Base-by-base conservation (phyloP, 2,329 filamentous ascomycete species). In the Cordyceps javanica region DNA sequence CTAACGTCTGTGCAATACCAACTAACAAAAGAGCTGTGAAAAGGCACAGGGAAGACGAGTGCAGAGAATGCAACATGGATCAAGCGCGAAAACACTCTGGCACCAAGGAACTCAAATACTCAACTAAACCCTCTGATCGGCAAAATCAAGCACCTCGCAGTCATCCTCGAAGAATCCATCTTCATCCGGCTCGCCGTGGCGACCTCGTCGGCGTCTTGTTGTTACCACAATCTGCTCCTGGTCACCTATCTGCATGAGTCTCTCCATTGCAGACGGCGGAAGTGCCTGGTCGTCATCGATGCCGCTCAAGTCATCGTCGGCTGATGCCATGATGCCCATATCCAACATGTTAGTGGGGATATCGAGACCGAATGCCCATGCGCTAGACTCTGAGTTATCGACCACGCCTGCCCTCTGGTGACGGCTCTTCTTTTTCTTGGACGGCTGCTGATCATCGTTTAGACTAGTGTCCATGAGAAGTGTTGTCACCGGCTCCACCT, bases 141-240 rank as follows among this genome's bases (percentile, higher is more conserved):
- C 89, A 80, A 94, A 95, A 73, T 96, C 91, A 61, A 96, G 80
- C 58, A 96, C 89, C 70, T 96, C 91, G 64, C 90, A 94, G 68
- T 95, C 91, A 69, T 96, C 90, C 72, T 96, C 91, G 66, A 96
- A 96, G 71, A 96, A 95, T 2, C 88, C 88, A 57, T 87, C 85
- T 58, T 90, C 88, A 45, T 86, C 85, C 39, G 72, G 68, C 30
- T 76, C 75, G 16, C 73, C 70, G 38, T 73, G 69, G 54, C 80
- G 77, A 52, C 76, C 78, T 39, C 77, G 75, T 41, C 80, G 83
- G 59, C 89, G 83, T 60, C 90, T 81, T 2, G 90, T 93, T 16
- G 89, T 95, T 19, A 93, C 86, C 44, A 95, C 87, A 60, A 94
- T 88, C 70, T 92, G 86, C 72, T 91, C 88, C 52, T 87, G 80